Evolutionary conservation across 2,329 filamentous ascomycete genomes (phyloP), one percentile per base, ranked within the genome.

Genomic region (Zymoseptoria crescenta): DNA sequence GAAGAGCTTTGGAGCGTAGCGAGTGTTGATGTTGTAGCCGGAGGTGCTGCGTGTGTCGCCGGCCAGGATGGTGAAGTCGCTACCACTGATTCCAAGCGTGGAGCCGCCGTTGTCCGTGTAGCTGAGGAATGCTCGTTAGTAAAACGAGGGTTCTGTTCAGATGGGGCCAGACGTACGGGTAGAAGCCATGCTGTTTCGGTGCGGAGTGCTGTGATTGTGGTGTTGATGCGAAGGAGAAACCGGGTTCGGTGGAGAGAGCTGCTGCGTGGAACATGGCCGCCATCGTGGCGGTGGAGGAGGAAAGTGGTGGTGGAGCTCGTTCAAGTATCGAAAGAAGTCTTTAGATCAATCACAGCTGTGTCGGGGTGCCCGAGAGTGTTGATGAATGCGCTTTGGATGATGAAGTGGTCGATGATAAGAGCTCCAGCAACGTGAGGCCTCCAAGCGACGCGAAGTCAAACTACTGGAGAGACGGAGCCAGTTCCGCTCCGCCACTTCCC

Each of bases 61-160:
- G 51, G 94, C 94, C 74, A 99, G 86, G 78, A 99, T 95, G 73
- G 91, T 86, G 81, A 97, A 99, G 80, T 95, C 89, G 73, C 86
- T 86, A 68, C 95, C 94, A 48, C 91, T 87, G 75, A 99, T 97
- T 71, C 91, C 94, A 58, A 99, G 85, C 57, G 94, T 97, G 61
- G 91, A 96, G 68, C 94, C 94, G 68, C 94, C 94, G 75, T 99
- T 99, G 80, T 99, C 93, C 67, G 94, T 95, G 78, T 99, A 99
- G 69, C 89, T 94, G 41, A 53, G 7, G 35, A 24, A 9, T 50
- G 59, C 64, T 48, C 64, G 56, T 30, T 21, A 21, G 45, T 56
- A 54, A 8, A 21, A n/a, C 16, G 30, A 6, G 19, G n/a, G 41
- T n/a, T 1, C 21, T 6, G 54, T 19, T 24, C 19, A 28, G 19